phyloP scores from a whole-genome alignment of 768 basidiomycete species.

The Chalciporus pseudorubinellus region DNA sequence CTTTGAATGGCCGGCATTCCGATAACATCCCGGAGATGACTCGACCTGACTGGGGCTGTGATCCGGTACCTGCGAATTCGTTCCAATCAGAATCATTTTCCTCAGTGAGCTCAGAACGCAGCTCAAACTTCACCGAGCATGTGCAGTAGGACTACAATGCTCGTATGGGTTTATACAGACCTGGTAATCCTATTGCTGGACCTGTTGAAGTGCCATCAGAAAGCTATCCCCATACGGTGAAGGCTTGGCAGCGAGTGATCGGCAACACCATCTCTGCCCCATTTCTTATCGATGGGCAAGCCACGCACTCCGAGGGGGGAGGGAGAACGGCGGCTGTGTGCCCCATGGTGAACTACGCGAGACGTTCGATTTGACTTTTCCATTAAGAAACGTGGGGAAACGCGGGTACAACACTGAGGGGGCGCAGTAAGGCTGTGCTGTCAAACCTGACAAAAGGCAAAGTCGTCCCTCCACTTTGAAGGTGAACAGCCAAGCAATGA shows the following conservation, averaged over 20 bases:
- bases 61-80: slow-evolving; percentile 1
- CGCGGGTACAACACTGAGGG: too few species aligned
- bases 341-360: too few species aligned
- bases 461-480: too few species aligned
- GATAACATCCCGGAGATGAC: slow-evolving; percentile 18
- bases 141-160: not conserved
- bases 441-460: too few species aligned
- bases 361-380: too few species aligned
- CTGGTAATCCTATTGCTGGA: not conserved
- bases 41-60: not conserved
- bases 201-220: not conserved
- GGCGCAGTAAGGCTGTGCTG: too few species aligned
- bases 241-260: not conserved
- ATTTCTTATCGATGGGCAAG: not conserved
- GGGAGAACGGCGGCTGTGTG: too few species aligned
- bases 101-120: not conserved
- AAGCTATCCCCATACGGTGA: not conserved
- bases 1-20: slow-evolving; percentile 7
- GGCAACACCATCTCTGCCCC: not conserved
- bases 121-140: not conserved
- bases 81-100: slow-evolving; percentile 9
- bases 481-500: too few species aligned
- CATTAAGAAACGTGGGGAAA: too few species aligned
- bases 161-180: not conserved
- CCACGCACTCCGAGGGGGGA: not conserved